Evolutionary conservation across 2,329 filamentous ascomycete species (phyloP), one percentile per base, ranked within the genome.

Genomic region (Alternaria sp.): DNA sequence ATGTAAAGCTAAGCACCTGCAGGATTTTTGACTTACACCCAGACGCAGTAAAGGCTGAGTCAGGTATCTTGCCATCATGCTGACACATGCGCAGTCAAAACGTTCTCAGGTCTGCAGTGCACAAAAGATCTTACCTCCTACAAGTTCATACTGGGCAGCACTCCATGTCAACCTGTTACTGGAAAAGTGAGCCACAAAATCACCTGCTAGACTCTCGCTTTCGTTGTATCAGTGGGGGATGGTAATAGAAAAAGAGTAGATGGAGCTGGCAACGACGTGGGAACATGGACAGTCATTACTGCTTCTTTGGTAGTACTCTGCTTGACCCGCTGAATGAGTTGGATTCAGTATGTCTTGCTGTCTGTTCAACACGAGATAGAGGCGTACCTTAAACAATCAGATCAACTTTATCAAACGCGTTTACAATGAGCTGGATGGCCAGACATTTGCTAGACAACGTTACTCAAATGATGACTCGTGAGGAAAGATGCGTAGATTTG

Each of bases 181-280:
- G 44, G 28, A 6, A 48, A 32, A 34, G 28, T 34, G 18, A 22
- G 18, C 12, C 32, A 34, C 28, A 48, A 22, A 1, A 1, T 48
- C 7, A 48, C 44, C 22, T 34, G 44, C 28, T 34, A 34, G 44
- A 6, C 1, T n/a, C 0, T 16, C 2, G 44, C 44, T 16, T 20
- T 3, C 14, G 44, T 32, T 22, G 3, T 5, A 47, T 14, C 1
- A 2, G 1, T 26, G 26, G 8, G 11, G 3, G 0, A 2, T 1
- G 18, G 28, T 0, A n/a, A 9, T 32, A 14, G 11, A 22, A 12
- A 14, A 12, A 30, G 44, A 28, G 44, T 48, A 34, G 28, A 34
- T n/a, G 18, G 44, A 48, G 44, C 28, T 48, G 44, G 44, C 44
- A 48, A 48, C 28, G 18, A 28, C 28, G 44, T 34, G 28, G 28